phyloP scores from a whole-genome alignment of 768 basidiomycete genomes.

The Cyclocybe aegerita region DNA sequence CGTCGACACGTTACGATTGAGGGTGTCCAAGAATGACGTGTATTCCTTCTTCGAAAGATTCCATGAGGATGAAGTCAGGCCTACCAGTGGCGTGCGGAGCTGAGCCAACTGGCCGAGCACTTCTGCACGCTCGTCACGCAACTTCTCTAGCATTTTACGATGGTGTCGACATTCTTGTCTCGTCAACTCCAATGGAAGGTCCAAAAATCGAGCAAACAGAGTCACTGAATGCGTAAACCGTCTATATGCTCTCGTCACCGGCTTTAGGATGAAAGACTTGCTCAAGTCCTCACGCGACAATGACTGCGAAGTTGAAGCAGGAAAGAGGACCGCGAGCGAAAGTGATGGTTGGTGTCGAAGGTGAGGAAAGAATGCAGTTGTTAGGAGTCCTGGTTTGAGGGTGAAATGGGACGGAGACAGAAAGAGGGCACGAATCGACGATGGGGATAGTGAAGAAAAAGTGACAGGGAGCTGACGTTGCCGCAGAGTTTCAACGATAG shows the following conservation, averaged over 20 bases:
- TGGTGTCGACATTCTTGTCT: constrained; percentile 68
- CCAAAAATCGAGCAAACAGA: constrained; percentile 24
- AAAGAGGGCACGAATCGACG: constrained; percentile 48
- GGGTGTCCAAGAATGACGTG: constrained; percentile 14
- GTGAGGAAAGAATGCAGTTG: constrained; percentile 68
- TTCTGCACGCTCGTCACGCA: constrained; percentile 70
- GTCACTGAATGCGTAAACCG: constrained; percentile 15
- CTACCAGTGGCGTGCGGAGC: constrained; percentile 43
- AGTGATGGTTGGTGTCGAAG: constrained; percentile 26
- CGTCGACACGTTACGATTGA: constrained; percentile 17
- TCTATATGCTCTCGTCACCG: background rate
- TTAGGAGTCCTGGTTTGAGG: constrained; percentile 49
- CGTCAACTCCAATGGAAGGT: constrained; percentile 60
- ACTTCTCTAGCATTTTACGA: constrained; percentile 53
- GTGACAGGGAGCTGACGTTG: constrained; percentile 45
- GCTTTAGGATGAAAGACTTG: background rate
- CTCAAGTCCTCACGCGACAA: constrained; percentile 2
- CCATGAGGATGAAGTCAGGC: constrained; percentile 15
- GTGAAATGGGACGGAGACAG: constrained; percentile 38
- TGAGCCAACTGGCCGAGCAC: constrained; percentile 62
- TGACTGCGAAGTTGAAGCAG: constrained; percentile 6
- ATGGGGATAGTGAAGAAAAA: constrained; percentile 44
- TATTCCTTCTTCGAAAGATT: constrained; percentile 4
- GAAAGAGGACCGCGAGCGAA: constrained; percentile 19
- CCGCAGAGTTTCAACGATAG: constrained; percentile 41